These are phyloP conservation scores for Chalaropsis thielavioides DNA, from an alignment of 2,329 filamentous ascomycete species.

Conservation along the genomic window DNA sequence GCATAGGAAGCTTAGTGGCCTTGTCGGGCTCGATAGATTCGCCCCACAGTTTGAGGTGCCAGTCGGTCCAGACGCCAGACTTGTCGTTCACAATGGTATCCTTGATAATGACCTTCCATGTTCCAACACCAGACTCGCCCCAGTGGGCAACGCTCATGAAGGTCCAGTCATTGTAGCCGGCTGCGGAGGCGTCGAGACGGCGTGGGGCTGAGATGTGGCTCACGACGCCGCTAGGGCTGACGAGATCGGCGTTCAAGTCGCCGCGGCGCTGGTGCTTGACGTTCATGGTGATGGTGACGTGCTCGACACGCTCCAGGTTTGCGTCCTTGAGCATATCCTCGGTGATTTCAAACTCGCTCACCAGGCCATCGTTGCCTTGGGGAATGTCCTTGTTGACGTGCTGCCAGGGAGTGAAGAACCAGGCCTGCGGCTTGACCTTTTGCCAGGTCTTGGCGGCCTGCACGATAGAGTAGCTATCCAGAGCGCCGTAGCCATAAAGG, in stretches of 20 bases:
- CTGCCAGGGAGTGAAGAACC: constrained; percentile 88
- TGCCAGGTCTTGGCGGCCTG: constrained; percentile 75
- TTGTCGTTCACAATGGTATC: constrained; percentile 67
- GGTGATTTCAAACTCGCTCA: constrained; percentile 70
- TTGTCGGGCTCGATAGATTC: constrained; percentile 65
- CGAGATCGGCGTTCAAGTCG: constrained; percentile 81
- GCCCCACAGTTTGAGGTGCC: constrained; percentile 89
- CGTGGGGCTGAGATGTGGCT: constrained; percentile 73
- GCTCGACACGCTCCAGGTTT: constrained; percentile 77
- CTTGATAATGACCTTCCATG: constrained; percentile 81
- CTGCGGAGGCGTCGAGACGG: constrained; percentile 46
- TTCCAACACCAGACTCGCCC: constrained; percentile 78
- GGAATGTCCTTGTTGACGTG: constrained; percentile 77
- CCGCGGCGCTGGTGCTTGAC: constrained; percentile 74
- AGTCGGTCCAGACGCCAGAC: constrained; percentile 71
- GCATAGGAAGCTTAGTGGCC: constrained; percentile 64
- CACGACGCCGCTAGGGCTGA: constrained; percentile 66
- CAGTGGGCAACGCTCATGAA: constrained; percentile 98
- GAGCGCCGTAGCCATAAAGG: constrained; percentile 88
- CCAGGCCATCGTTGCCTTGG: constrained; percentile 65
- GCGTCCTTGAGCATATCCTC: constrained; percentile 63
- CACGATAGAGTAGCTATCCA: constrained; percentile 75
- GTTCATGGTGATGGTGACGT: constrained; percentile 97
- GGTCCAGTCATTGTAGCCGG: constrained; percentile 87
- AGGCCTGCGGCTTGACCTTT: constrained; percentile 85